Evolutionary conservation across 1,284 basidiomycete genomes (phyloP).

Genomic region (Ceratobasidium sp.): DNA sequence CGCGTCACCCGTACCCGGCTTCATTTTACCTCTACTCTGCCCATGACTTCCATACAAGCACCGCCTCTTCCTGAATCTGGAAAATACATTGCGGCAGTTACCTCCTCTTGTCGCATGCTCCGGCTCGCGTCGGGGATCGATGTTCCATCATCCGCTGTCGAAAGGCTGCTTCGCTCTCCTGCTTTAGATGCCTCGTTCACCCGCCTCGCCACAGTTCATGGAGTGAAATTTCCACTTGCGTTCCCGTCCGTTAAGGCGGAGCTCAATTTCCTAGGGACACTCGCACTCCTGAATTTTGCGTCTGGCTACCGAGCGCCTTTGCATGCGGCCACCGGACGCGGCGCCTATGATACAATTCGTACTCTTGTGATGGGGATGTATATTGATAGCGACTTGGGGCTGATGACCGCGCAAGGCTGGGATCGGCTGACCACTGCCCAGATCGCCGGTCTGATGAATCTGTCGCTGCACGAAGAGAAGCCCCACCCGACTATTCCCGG

Average conservation of each 20-base stretch:
- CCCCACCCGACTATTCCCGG: conserved; percentile 76
- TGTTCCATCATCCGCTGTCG: conserved; percentile 60
- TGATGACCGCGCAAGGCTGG: conserved; percentile 77
- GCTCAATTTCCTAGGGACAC: conserved; percentile 75
- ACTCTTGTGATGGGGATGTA: conserved; percentile 77
- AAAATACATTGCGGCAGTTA: conserved; percentile 63
- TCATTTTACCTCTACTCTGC: neutral
- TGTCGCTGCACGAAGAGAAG: conserved; percentile 74
- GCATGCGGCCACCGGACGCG: conserved; percentile 73
- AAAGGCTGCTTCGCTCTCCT: conserved; percentile 70
- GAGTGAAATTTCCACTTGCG: conserved; percentile 77
- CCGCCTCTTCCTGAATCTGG: conserved; percentile 60
- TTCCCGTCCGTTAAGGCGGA: conserved; percentile 76
- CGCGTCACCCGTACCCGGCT: neutral
- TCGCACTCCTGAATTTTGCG: conserved; percentile 82
- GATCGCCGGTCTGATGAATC: conserved; percentile 77
- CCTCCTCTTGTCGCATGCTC: conserved; percentile 62
- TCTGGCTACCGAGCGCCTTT: conserved; percentile 80
- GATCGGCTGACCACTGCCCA: conserved; percentile 62
- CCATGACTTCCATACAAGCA: neutral
- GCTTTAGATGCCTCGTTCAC: conserved; percentile 71
- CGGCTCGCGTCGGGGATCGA: conserved; percentile 60
- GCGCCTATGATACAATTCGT: conserved; percentile 83
- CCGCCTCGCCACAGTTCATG: conserved; percentile 70
- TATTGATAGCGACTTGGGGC: conserved; percentile 65